Evolutionary conservation across 192 early-diverging fungal genomes (phyloP).

Genomic region (Backusella circina): DNA sequence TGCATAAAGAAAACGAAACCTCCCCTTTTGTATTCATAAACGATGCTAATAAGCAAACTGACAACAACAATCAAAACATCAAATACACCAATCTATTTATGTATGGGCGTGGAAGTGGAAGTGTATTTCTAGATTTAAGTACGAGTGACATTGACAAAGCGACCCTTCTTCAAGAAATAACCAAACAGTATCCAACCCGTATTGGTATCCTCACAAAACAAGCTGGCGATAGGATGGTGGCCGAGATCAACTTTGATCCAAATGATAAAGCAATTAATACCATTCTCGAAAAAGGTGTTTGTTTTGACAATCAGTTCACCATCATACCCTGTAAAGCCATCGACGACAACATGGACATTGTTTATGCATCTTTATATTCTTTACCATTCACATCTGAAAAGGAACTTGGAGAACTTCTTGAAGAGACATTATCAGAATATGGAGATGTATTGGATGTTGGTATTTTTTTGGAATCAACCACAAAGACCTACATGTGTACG

Average conservation of each 20-base stretch:
- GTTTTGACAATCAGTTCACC: neutral
- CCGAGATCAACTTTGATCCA: neutral
- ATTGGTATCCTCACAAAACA: neutral
- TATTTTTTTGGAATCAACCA: neutral
- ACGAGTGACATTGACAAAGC: neutral
- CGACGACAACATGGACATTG: neutral
- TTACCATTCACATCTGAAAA: neutral
- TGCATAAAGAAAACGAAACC: neutral
- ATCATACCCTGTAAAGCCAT: neutral
- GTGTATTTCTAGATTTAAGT: neutral
- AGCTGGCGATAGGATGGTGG: neutral
- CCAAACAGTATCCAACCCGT: neutral
- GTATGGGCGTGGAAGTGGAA: neutral
- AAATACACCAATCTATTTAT: neutral
- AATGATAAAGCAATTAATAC: neutral
- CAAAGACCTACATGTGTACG: neutral
- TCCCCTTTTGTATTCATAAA: neutral
- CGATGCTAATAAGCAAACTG: neutral
- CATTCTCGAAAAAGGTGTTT: neutral
- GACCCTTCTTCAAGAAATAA: neutral
- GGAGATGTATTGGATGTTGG: neutral
- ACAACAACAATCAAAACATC: neutral
- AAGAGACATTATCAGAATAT: neutral
- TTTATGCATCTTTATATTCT: neutral
- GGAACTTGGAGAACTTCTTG: neutral